Conservation (phyloP, 192 early-diverging fungal genomes). For the Glomus cerebriforme region DNA sequence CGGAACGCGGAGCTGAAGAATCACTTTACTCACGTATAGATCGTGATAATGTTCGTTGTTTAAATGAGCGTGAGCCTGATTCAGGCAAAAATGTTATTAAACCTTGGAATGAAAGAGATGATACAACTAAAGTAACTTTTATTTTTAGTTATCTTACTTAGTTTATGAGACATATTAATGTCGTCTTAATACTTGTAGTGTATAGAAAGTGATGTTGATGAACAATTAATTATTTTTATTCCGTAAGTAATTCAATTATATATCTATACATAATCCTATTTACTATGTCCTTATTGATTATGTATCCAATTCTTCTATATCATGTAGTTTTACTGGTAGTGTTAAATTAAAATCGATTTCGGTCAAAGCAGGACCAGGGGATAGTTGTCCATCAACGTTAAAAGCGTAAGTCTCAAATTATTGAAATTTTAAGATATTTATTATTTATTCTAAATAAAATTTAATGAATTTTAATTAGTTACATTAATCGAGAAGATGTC, state of each 20-base stretch:
- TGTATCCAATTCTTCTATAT: not conserved
- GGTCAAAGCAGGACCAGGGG: slow-evolving; percentile 64
- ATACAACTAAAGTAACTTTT: slow-evolving; percentile 59
- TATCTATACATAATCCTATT: not conserved
- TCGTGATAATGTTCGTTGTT: slow-evolving; percentile 71
- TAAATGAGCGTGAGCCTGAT: slow-evolving; percentile 75
- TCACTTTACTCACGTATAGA: slow-evolving; percentile 80
- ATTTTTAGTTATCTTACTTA: not conserved
- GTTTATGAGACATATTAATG: not conserved
- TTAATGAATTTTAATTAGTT: slow-evolving; percentile 51
- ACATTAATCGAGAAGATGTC: slow-evolving; percentile 85
- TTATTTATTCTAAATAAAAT: not conserved
- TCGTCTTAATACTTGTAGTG: slow-evolving; percentile 37
- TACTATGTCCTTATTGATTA: too few species aligned
- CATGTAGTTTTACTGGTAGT: slow-evolving; percentile 76
- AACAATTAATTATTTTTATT: slow-evolving; percentile 86
- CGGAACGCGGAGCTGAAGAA: slow-evolving; percentile 65
- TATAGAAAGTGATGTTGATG: slow-evolving; percentile 85
- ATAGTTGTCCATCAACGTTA: slow-evolving; percentile 65
- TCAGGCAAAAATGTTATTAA: slow-evolving; percentile 79
- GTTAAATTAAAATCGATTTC: slow-evolving; percentile 91
- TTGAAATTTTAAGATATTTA: not conserved
- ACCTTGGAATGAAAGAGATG: slow-evolving; percentile 79
- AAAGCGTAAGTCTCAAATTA: slow-evolving; percentile 63
- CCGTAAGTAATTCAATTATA: slow-evolving; percentile 58